Evolutionary conservation across 176 grass and related monocot genomes (phyloP), one percentile per base, ranked within the genome.

Genomic region (Zoysia japonica): DNA sequence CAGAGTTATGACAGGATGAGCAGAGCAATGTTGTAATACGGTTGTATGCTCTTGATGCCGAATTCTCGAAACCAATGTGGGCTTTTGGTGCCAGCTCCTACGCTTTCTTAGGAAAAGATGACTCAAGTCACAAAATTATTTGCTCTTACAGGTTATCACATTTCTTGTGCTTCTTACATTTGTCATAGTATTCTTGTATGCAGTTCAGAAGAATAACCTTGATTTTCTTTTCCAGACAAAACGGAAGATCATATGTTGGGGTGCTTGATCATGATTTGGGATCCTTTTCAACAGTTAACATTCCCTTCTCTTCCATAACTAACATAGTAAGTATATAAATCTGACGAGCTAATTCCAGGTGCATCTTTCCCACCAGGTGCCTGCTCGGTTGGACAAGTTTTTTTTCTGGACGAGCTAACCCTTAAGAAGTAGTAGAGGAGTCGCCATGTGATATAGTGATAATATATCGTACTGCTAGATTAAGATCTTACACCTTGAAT

Each of bases 21-120:
- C 42, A 82, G 15, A 93, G 47, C 59, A 93, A 85, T 80, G 70
- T 84, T 52, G 78, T 82, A 19, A 83, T 83, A 65, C 63, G 74
- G 72, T 16, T 93, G 60, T 90, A 93, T 89, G 68, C 87, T 37
- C 64, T 97, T 40, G 80, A 91, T 88, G 94, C 91, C 84, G 94
- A 97, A 82, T 97, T 93, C 78, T 88, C 94, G 40, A 88, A 86
- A 61, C 89, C 94, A 41, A 88, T 93, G 47, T 97, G 94, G 94
- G 75, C 78, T 75, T 97, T 93, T 70, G 94, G 94, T 78, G 88
- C 86, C 48, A 93, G 82, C 76, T 97, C 94, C 53, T 93, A 93
- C 88, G 91, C 83, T 88, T 93, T 97, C 85, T 74, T 93, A 63
- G 76, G 81, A 71, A 88, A 78, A 51, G 73, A 84, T 0, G 75